These are phyloP conservation scores for Arabis hirsuta DNA, from an alignment of 345 rosid species.

Conservation along the genomic window DNA sequence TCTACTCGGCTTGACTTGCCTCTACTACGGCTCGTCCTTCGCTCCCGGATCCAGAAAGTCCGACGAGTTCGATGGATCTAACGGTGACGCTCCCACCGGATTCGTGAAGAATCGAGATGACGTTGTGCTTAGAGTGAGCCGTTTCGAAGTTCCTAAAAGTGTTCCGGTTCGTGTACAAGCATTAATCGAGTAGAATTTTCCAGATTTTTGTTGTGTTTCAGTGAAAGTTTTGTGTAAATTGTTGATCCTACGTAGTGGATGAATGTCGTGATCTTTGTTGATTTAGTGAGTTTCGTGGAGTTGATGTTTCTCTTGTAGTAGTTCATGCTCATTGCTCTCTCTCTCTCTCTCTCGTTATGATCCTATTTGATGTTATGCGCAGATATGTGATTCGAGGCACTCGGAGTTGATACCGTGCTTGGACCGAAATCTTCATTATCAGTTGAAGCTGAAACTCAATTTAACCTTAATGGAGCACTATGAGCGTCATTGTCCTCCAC, in stretches of 20 bases:
- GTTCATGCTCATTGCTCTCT: not conserved
- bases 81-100: slow-evolving; percentile 45
- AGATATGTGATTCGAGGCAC: slow-evolving; percentile 78
- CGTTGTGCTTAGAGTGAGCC: slow-evolving; percentile 45
- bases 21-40: slow-evolving; percentile 75
- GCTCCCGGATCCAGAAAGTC: slow-evolving; percentile 73
- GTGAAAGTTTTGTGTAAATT: not conserved
- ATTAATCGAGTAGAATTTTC: not conserved
- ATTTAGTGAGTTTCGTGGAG: slow-evolving; percentile 4
- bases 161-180: slow-evolving; percentile 62
- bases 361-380: not conserved
- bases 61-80: slow-evolving; percentile 51
- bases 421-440: slow-evolving; percentile 82
- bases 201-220: slow-evolving; percentile 1
- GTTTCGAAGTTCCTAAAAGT: slow-evolving; percentile 54
- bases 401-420: slow-evolving; percentile 95
- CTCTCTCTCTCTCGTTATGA: not conserved
- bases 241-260: not conserved
- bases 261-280: slow-evolving; percentile 7
- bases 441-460: slow-evolving; percentile 76
- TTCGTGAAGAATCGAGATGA: slow-evolving; percentile 37
- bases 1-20: slow-evolving; percentile 67
- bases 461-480: slow-evolving; percentile 93
- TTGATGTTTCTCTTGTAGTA: not conserved
- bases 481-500: slow-evolving; percentile 91